Conservation (phyloP, 1,139 yeast species). For the Pichia sp. region DNA sequence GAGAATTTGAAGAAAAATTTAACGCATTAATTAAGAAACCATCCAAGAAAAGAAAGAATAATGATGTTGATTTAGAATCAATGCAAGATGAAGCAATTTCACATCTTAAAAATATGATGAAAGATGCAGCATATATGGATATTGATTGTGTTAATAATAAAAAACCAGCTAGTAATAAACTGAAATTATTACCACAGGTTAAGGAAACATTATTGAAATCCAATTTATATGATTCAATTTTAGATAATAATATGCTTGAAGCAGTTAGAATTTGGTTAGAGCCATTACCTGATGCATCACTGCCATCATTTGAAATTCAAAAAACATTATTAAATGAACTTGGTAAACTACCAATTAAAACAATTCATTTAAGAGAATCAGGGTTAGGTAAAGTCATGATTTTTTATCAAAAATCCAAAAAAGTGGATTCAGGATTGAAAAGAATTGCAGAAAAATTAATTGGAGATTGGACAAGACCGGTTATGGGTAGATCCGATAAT, state of each 20-base stretch:
- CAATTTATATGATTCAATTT: conserved; percentile 81
- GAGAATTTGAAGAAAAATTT: conserved; percentile 73
- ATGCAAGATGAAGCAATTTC: conserved; percentile 91
- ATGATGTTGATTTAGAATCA: conserved; percentile 88
- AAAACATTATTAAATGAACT: conserved; percentile 75
- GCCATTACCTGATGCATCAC: conserved; percentile 94
- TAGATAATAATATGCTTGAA: conserved; percentile 89
- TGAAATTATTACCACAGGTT: conserved; percentile 76
- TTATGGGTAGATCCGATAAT: conserved; percentile 91
- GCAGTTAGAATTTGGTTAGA: conserved; percentile 96
- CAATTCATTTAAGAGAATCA: conserved; percentile 89
- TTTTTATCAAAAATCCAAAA: conserved; percentile 86
- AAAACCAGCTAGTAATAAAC: conserved; percentile 78
- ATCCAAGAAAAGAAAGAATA: conserved; percentile 50
- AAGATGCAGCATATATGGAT: conserved; percentile 85
- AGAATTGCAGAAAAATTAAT: conserved; percentile 84
- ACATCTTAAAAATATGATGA: conserved; percentile 80
- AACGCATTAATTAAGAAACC: conserved; percentile 66
- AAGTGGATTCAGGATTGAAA: conserved; percentile 82
- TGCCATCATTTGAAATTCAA: conserved; percentile 96
- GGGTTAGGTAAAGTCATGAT: conserved; percentile 91
- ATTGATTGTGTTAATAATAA: conserved; percentile 76
- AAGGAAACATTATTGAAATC: conserved; percentile 71
- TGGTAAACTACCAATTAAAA: conserved; percentile 78
- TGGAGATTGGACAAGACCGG: conserved; percentile 98